A percentile compares a stretch with the other conserved stretches of the same genome.
Conservation (phyloP, 2,329 filamentous ascomycete species). For the Trichoderma koningiopsis region DNA sequence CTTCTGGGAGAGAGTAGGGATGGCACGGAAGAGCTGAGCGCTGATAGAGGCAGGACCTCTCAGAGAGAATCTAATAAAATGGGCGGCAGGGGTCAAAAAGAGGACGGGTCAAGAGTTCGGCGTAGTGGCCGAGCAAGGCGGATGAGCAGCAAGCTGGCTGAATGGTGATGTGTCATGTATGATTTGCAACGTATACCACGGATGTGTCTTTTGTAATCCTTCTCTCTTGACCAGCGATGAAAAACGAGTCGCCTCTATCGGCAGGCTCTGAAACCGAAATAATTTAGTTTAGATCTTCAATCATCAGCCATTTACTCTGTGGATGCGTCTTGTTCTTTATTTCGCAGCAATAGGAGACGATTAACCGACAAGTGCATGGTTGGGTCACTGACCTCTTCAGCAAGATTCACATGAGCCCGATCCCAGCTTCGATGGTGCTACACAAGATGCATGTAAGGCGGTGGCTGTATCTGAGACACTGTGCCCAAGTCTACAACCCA, state of each 20-base stretch:
- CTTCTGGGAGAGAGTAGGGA: constrained; percentile 30
- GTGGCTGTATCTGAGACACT: not conserved
- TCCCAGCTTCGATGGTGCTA: not conserved
- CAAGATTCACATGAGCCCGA: not conserved
- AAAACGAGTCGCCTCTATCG: not conserved
- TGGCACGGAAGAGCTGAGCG: constrained; percentile 33
- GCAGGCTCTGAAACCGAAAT: not conserved
- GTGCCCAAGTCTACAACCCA: not conserved
- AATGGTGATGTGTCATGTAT: constrained; percentile 16
- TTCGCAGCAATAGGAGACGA: not conserved
- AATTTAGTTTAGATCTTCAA: not conserved
- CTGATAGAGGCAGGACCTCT: constrained; percentile 33
- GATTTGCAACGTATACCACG: constrained; percentile 7
- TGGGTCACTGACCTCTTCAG: not conserved
- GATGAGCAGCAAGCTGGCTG: constrained; percentile 39
- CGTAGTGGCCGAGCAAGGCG: constrained; percentile 42
- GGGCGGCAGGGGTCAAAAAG: constrained; percentile 11
- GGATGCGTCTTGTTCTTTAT: not conserved
- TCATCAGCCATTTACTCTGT: not conserved
- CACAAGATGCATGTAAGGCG: not conserved
- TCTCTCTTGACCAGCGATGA: not conserved
- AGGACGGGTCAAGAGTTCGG: constrained; percentile 30
- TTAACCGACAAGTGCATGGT: not conserved
- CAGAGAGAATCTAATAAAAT: constrained; percentile 26
- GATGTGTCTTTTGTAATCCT: not conserved